Evolutionary conservation across 176 grass and related monocot genomes (phyloP).

Genomic region (Carex parvula): DNA sequence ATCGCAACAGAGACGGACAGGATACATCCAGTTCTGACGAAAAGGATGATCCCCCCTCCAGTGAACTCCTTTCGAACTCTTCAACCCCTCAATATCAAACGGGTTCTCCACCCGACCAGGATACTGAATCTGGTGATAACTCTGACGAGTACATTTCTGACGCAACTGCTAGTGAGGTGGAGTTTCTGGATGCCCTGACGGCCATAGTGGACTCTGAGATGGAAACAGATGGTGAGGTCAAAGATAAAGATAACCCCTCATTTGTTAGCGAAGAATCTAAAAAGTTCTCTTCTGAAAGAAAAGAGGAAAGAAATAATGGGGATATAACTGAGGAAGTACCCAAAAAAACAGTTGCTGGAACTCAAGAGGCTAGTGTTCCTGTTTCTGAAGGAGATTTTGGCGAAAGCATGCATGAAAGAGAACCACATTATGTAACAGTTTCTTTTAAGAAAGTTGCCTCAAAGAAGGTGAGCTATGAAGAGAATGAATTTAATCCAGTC

Average conservation of each 20-base stretch:
- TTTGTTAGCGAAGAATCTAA: slow-evolving; percentile 15
- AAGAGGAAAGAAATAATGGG: slow-evolving; percentile 25
- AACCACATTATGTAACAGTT: slow-evolving; percentile 31
- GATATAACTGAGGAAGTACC: slow-evolving; percentile 16
- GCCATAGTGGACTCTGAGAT: slow-evolving; percentile 41
- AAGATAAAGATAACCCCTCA: slow-evolving; percentile 9
- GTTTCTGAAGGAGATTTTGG: background rate
- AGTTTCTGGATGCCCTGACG: slow-evolving; percentile 65
- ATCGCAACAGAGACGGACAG: background rate
- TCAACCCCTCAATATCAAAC: slow-evolving; percentile 31
- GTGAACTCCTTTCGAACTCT: slow-evolving; percentile 43
- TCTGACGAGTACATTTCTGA: slow-evolving; percentile 68
- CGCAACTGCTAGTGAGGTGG: slow-evolving; percentile 34
- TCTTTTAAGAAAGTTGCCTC: slow-evolving; percentile 58
- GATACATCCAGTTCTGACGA: slow-evolving; percentile 18
- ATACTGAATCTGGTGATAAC: slow-evolving; percentile 42
- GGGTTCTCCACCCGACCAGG: background rate
- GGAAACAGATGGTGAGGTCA: slow-evolving; percentile 55
- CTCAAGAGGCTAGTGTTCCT: slow-evolving; percentile 6
- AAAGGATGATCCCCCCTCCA: slow-evolving; percentile 29
- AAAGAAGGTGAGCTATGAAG: slow-evolving; percentile 51
- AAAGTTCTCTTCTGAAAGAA: slow-evolving; percentile 32
- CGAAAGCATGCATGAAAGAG: slow-evolving; percentile 34
- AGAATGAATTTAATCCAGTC: slow-evolving; percentile 16
- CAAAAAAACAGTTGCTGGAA: slow-evolving; percentile 29